A percentile compares a stretch with the other conserved stretches of the same genome.
These are phyloP conservation scores for Scutellaria galericulata DNA, from an alignment of 257 asterid species.

Conservation along the genomic window DNA sequence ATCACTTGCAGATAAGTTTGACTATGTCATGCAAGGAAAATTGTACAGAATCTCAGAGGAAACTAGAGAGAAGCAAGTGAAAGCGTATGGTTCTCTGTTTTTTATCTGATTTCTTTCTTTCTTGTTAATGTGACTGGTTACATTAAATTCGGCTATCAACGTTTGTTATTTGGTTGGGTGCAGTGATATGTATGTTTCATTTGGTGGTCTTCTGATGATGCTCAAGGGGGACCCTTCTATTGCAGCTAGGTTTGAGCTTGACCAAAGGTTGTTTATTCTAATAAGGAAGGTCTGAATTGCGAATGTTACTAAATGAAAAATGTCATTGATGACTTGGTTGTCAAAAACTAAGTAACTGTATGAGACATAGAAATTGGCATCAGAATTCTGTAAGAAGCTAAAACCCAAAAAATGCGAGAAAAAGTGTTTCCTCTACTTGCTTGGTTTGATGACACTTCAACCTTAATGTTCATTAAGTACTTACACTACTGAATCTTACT, in stretches of 20 bases:
- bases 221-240: conserved; percentile 68
- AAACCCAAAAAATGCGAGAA: no score
- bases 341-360: no score
- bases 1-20: conserved; percentile 86
- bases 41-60: conserved; percentile 84
- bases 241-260: conserved; percentile 80
- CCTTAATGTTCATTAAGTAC: no score
- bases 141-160: no score
- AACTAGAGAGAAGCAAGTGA: conserved; percentile 53
- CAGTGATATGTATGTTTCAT: conserved; percentile 74
- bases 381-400: no score
- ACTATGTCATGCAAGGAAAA: conserved; percentile 96
- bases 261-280: conserved; percentile 80
- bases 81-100: conserved; percentile 60
- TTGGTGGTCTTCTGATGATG: conserved; percentile 80
- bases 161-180: conserved; percentile 17
- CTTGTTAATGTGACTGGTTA: no score
- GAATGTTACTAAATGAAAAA: neutral
- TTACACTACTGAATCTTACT: no score
- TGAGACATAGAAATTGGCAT: no score
- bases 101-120: no score
- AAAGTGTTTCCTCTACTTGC: no score
- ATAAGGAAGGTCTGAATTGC: conserved; percentile 66
- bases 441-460: no score
- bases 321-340: neutral